Conservation (phyloP, 805 yeast species). For the Debaryomyces maramus region DNA sequence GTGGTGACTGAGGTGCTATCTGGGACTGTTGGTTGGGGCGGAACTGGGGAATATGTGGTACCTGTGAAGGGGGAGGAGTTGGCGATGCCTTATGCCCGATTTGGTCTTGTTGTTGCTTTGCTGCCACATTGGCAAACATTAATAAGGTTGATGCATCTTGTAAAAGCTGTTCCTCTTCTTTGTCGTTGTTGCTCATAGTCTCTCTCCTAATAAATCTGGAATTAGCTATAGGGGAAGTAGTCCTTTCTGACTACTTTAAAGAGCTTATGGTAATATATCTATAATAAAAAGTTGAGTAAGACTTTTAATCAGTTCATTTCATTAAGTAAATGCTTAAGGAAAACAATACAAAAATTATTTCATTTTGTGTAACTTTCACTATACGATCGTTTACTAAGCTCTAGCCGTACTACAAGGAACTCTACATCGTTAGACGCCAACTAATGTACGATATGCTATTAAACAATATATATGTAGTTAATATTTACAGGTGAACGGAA, state of each 20-base stretch:
- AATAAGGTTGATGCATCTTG: conserved; percentile 64
- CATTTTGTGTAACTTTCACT: background rate
- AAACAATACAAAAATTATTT: no score
- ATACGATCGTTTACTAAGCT: background rate
- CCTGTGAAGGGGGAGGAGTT: conserved; percentile 9
- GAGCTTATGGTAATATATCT: no score
- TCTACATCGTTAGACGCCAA: no score
- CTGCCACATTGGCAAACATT: conserved; percentile 59
- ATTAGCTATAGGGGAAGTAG: no score
- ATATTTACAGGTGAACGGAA: background rate
- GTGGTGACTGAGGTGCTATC: background rate
- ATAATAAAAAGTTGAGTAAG: no score
- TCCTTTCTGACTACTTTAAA: no score
- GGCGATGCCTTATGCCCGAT: conserved; percentile 8
- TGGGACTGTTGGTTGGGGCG: conserved; percentile 7
- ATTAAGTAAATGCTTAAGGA: no score
- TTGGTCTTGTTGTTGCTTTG: conserved; percentile 37
- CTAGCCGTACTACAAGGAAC: background rate
- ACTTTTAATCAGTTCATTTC: no score
- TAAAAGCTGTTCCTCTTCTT: conserved; percentile 41
- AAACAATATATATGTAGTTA: background rate
- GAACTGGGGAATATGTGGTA: conserved; percentile 5
- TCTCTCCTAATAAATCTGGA: no score
- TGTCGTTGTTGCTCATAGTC: conserved; percentile 7
- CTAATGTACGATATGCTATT: background rate